These are phyloP conservation scores for Colletotrichum theobromicola DNA, from an alignment of 2,329 filamentous ascomycete genomes.

Conservation along the genomic window DNA sequence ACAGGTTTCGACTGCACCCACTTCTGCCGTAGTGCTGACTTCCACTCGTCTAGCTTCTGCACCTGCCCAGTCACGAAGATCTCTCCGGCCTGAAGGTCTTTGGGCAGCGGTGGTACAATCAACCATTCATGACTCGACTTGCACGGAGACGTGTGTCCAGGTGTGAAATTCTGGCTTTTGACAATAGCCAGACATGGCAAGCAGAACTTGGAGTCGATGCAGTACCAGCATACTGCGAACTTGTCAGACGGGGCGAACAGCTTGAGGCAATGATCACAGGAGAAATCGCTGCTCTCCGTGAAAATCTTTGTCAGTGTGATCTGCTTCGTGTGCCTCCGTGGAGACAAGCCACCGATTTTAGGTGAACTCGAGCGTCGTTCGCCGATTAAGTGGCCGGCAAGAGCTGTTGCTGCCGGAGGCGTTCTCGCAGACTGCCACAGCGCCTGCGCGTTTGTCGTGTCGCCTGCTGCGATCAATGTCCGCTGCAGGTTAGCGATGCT, in stretches of 20 bases:
- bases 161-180: slow-evolving; percentile 29
- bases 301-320: slow-evolving; percentile 29
- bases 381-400: slow-evolving; percentile 28
- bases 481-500: slow-evolving; percentile 46
- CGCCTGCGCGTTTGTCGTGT: slow-evolving; percentile 39
- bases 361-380: slow-evolving; percentile 17
- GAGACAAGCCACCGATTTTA: slow-evolving; percentile 6
- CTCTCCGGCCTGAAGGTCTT: slow-evolving; percentile 40
- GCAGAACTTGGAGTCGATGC: slow-evolving; percentile 43
- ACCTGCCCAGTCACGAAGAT: slow-evolving; percentile 40
- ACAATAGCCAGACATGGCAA: slow-evolving; percentile 33
- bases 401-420: slow-evolving; percentile 31
- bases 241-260: slow-evolving; percentile 34
- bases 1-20: slow-evolving; percentile 6
- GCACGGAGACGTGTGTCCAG: slow-evolving; percentile 30
- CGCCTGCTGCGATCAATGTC: slow-evolving; percentile 42
- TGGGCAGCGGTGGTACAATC: slow-evolving; percentile 38
- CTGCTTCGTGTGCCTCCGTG: slow-evolving; percentile 8
- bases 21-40: slow-evolving; percentile 32
- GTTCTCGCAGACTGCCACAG: slow-evolving; percentile 44
- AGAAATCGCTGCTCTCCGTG: not conserved
- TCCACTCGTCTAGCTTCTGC: slow-evolving; percentile 40
- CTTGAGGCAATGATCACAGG: slow-evolving; percentile 43
- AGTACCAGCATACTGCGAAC: slow-evolving; percentile 41
- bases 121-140: slow-evolving; percentile 42